Evolutionary conservation across 805 yeast species (phyloP).

Genomic region (Zygosaccharomyces lentus): DNA sequence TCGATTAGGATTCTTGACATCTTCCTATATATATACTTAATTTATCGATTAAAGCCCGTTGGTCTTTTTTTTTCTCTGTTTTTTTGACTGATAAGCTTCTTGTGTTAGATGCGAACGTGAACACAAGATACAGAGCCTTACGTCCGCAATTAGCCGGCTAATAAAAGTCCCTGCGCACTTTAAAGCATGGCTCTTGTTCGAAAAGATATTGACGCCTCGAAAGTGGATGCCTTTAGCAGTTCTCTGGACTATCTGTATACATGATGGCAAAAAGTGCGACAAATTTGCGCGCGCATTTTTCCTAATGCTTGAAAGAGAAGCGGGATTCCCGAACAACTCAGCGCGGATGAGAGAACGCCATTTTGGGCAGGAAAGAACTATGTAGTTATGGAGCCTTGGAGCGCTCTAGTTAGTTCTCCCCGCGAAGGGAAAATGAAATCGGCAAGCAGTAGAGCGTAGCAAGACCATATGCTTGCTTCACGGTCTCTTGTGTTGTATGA

Average conservation of each 20-base stretch:
- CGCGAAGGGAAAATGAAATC: background rate
- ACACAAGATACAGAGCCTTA: background rate
- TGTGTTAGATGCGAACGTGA: background rate
- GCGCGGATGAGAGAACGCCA: background rate
- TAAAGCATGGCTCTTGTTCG: background rate
- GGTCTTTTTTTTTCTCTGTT: background rate
- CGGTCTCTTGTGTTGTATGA: background rate
- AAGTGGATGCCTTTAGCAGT: background rate
- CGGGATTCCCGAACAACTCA: background rate
- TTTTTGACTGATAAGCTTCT: slow-evolving; percentile 2
- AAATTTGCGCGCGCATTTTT: slow-evolving; percentile 3
- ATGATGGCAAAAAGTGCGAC: slow-evolving; percentile 2
- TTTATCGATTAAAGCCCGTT: background rate
- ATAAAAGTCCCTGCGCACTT: background rate
- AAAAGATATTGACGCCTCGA: background rate
- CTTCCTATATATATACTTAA: background rate
- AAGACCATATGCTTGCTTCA: background rate
- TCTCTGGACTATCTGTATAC: background rate
- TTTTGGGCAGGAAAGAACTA: background rate
- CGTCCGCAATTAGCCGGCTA: slow-evolving; percentile 5
- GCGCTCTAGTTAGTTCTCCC: background rate
- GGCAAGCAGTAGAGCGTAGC: background rate
- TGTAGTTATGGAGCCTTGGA: background rate
- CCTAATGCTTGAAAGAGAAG: background rate
- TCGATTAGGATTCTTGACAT: background rate